Base-by-base conservation (phyloP, 805 yeast species). In the Candida loeiensis region DNA sequence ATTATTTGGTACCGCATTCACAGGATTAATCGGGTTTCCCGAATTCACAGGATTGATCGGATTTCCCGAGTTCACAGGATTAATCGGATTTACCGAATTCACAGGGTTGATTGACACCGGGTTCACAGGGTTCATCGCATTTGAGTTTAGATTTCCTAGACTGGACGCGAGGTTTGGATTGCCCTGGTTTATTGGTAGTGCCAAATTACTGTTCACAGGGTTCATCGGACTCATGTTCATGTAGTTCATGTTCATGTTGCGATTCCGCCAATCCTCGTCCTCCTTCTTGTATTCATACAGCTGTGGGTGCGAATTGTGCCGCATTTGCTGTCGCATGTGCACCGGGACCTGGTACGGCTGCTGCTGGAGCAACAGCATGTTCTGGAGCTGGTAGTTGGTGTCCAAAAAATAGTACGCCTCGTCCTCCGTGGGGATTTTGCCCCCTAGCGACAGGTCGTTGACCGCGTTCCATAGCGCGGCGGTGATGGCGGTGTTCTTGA, bases 391-490 rank as follows among this genome's bases (percentile, higher is more conserved):
- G 43, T 64, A 68, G 40, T 64, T 67, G 24, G 61, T 55, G 46
- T 74, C 80, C 53, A 73, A 57, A 41, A 64, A 68, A 49, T 71
- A 76, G 44, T 62, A 65, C 1, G 77, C 70, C 46, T 74, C 79
- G 45, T 74, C 79, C 42, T 74, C 80, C 32, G 66, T 56, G 11
- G 66, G 66, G 31, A 61, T 59, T 53, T 76, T 73, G 6, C 80
- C 80, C 2, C 89, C 88, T 15, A 81, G 61, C 1, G 80, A 69
- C 11, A 77, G 68, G 39, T 77, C 78, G 48, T 76, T 76, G 33
- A 81, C 69, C 0, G 85, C 81, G 42, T 62, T 64, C 70, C 80
- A 69, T 30, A 83, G 60, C 8, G 68, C 71, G 13, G 59, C 55
- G 3, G 77, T 65, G 5, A 82, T 70, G 13, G 59, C 58, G 0